Conservation (phyloP, 768 basidiomycete genomes). For the Kwoniella bestiolae region DNA sequence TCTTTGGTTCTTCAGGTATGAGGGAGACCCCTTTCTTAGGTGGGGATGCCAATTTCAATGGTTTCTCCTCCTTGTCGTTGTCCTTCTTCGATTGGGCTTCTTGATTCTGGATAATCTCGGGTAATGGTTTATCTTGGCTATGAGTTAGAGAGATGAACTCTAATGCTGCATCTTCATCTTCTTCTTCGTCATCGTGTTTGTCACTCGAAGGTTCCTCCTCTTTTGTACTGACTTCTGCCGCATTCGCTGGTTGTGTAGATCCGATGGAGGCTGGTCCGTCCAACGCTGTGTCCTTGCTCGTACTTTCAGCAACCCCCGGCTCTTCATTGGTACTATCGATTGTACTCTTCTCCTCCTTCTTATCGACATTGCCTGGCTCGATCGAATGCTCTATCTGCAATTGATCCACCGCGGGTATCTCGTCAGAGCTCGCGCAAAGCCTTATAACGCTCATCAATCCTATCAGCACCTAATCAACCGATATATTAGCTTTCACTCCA, state of each 20-base stretch:
- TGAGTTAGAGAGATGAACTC: conserved; percentile 9
- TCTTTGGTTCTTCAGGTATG: not conserved
- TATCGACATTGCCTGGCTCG: not conserved
- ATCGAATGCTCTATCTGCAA: not conserved
- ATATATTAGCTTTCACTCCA: conserved; percentile 11
- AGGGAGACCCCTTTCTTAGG: conserved; percentile 13
- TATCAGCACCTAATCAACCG: conserved; percentile 29
- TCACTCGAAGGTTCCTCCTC: not conserved
- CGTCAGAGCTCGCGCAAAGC: conserved; percentile 26
- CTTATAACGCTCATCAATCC: conserved; percentile 41
- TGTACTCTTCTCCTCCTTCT: not conserved
- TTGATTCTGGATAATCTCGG: conserved; percentile 2
- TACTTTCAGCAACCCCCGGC: not conserved
- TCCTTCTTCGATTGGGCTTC: not conserved
- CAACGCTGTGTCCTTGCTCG: not conserved
- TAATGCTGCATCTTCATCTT: conserved; percentile 1
- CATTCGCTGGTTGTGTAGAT: not conserved
- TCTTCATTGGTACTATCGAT: not conserved
- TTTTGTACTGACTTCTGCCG: too few species aligned
- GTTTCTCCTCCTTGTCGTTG: not conserved
- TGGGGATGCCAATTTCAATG: conserved; percentile 7
- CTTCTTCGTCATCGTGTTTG: not conserved
- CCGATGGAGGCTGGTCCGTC: not conserved
- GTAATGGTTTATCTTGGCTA: conserved; percentile 6
- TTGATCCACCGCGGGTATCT: not conserved